These are phyloP conservation scores for Dactylellina sp. DNA, from an alignment of 2,329 filamentous ascomycete species.

Conservation along the genomic window DNA sequence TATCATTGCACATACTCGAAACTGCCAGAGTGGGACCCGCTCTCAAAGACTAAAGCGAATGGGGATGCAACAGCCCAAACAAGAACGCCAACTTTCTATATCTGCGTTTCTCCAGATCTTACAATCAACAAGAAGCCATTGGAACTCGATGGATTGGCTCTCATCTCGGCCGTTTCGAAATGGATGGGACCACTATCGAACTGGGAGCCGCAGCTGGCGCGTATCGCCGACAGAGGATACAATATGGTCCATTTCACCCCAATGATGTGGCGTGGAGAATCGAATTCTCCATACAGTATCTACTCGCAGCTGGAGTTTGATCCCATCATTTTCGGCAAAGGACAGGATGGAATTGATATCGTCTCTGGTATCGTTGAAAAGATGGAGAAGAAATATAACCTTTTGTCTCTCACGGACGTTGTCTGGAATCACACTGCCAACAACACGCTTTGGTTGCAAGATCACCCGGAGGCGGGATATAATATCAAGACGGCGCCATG, in stretches of 20 bases:
- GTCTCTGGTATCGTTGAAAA: constrained; percentile 79
- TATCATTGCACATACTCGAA: constrained; percentile 95
- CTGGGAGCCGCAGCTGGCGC: constrained; percentile 88
- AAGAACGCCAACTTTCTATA: constrained; percentile 84
- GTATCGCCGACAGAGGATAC: constrained; percentile 91
- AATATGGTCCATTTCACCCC: constrained; percentile 99
- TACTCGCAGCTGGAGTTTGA: constrained; percentile 94
- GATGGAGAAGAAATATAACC: constrained; percentile 84
- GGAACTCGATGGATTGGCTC: constrained; percentile 85
- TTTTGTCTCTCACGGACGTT: constrained; percentile 92
- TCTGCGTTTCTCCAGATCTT: constrained; percentile 88
- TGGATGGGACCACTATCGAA: constrained; percentile 93
- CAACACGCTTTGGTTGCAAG: constrained; percentile 92
- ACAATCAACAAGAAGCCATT: constrained; percentile 78
- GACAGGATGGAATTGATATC: constrained; percentile 74
- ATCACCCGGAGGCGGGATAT: constrained; percentile 95
- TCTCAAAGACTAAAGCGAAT: constrained; percentile 64
- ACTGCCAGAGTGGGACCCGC: constrained; percentile 79
- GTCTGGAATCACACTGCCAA: constrained; percentile 98
- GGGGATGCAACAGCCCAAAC: constrained; percentile 69
- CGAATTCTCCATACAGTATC: constrained; percentile 97
- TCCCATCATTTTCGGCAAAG: constrained; percentile 80
- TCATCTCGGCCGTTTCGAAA: constrained; percentile 96
- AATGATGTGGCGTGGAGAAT: constrained; percentile 85
- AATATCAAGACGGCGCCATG: constrained; percentile 89